Evolutionary conservation across 257 asterid genomes (phyloP).

Genomic region (Solanum phureja): DNA sequence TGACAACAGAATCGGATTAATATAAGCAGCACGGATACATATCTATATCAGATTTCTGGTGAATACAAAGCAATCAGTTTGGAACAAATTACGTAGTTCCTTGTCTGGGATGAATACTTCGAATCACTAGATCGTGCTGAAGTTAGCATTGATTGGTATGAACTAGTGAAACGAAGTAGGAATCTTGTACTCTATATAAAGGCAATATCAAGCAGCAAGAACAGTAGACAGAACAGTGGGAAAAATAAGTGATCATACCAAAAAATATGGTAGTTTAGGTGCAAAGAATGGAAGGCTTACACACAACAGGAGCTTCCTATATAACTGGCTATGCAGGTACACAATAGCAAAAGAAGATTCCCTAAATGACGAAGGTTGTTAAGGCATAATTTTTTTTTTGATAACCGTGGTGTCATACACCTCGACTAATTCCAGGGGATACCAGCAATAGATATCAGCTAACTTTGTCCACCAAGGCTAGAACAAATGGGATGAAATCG

Average conservation of each 20-base stretch:
- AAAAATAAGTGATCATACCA: neutral
- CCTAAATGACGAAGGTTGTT: neutral
- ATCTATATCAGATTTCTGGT: neutral
- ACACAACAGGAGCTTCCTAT: neutral
- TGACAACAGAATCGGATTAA: neutral
- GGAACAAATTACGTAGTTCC: neutral
- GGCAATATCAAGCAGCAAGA: neutral
- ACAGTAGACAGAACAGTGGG: neutral
- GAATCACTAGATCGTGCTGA: neutral
- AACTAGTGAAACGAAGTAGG: neutral
- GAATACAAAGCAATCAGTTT: neutral
- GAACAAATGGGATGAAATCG: neutral
- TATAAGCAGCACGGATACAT: neutral
- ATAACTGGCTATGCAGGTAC: neutral
- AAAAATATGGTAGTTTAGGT: neutral
- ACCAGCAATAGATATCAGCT: neutral
- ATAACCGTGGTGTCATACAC: neutral
- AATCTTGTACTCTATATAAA: neutral
- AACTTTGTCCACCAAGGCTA: neutral
- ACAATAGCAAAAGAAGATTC: neutral
- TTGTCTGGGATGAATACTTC: neutral
- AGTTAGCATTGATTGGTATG: neutral
- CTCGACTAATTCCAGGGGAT: neutral
- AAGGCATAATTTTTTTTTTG: neutral
- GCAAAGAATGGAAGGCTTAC: neutral